These are phyloP conservation scores for Astrephomene gubernaculifera DNA, from an alignment of 139 green algal genomes.

Conservation along the genomic window DNA sequence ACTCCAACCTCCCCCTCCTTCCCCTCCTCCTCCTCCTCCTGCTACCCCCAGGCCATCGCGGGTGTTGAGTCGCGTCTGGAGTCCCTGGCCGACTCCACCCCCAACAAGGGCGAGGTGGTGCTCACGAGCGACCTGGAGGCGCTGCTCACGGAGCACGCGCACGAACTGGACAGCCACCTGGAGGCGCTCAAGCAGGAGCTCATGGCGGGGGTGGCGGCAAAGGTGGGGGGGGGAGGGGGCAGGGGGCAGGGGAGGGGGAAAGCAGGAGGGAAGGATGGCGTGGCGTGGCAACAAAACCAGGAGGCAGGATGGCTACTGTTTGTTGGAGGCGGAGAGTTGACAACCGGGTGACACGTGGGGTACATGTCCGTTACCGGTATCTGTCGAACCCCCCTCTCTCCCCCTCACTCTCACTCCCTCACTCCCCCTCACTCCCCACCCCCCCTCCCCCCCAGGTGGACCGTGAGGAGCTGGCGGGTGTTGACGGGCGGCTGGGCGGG, in stretches of 20 bases:
- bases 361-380: no score
- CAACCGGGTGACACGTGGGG: no score
- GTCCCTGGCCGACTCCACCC: conserved; percentile 50
- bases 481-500: conserved; percentile 40
- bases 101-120: conserved; percentile 58
- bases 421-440: no score
- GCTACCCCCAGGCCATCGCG: conserved; percentile 28
- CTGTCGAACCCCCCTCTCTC: no score
- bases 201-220: conserved; percentile 24
- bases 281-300: no score
- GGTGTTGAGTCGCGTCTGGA: conserved; percentile 56
- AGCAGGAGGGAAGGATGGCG: not conserved
- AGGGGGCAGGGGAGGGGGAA: not conserved
- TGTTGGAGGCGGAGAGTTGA: no score
- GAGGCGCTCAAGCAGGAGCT: conserved; percentile 46
- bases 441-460: conserved; percentile 39
- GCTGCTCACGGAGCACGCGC: conserved; percentile 50
- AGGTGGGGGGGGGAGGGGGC: not conserved
- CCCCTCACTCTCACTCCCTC: no score
- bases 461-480: conserved; percentile 49
- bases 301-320: no score
- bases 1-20: not conserved
- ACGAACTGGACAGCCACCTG: conserved; percentile 56
- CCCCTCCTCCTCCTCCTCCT: not conserved
- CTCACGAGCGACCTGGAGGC: conserved; percentile 55